A percentile compares a stretch with the other conserved stretches of the same genome.
These are phyloP conservation scores for Pseudocercospora crystallina DNA, from an alignment of 2,329 filamentous ascomycete species.

Conservation along the genomic window DNA sequence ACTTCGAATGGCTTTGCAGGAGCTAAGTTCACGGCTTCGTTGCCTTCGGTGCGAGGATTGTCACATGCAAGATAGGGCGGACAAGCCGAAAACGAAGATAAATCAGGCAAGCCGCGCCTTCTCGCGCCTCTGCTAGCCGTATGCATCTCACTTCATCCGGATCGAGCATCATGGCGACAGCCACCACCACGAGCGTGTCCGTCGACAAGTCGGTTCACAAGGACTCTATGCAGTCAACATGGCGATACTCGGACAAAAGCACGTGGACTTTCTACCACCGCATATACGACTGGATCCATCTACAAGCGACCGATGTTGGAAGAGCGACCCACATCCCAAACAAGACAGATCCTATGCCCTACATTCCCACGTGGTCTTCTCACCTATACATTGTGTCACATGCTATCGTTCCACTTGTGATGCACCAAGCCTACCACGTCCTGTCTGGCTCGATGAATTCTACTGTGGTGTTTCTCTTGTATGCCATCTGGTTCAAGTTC, in stretches of 20 bases:
- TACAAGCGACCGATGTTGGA: constrained; percentile 25
- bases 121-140: too few relatives aligned
- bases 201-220: constrained; percentile 5
- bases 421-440: constrained; percentile 40
- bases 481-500: constrained; percentile 41
- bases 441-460: constrained; percentile 35
- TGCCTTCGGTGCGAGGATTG: too few relatives aligned
- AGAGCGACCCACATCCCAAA: constrained; percentile 39
- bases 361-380: constrained; percentile 37
- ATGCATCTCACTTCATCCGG: too few relatives aligned
- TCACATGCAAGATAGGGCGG: too few relatives aligned
- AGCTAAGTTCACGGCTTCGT: too few relatives aligned
- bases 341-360: constrained; percentile 46
- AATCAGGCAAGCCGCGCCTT: too few relatives aligned
- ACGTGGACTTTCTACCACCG: constrained; percentile 20
- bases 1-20: too few relatives aligned
- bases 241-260: constrained; percentile 17
- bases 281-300: constrained; percentile 16
- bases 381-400: constrained; percentile 45
- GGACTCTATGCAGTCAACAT: constrained; percentile 27
- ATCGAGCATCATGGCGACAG: not conserved
- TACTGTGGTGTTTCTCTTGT: constrained; percentile 38
- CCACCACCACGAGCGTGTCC: constrained; percentile 2
- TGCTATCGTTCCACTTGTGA: constrained; percentile 37
- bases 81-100: too few relatives aligned